These are phyloP conservation scores for Pseudogymnoascus sp. DNA, from an alignment of 2,329 filamentous ascomycete genomes.

Conservation along the genomic window DNA sequence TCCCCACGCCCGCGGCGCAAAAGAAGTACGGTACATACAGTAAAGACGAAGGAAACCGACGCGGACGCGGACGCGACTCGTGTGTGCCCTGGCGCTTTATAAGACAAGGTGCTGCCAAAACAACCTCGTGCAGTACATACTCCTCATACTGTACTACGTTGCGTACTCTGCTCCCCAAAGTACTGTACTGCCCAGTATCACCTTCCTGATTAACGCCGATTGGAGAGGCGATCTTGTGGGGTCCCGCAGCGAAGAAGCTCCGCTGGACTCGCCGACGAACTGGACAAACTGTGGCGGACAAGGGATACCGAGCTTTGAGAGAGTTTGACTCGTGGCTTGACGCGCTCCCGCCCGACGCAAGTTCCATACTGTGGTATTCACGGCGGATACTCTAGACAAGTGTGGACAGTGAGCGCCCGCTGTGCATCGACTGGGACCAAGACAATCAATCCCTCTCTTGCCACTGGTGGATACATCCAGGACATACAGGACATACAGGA, in stretches of 20 bases:
- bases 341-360: not conserved
- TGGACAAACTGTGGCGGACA: constrained; percentile 5
- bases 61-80: not conserved
- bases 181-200: not conserved
- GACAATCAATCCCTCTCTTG: not conserved
- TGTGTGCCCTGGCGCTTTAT: not conserved
- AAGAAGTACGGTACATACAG: not conserved
- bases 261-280: constrained; percentile 3
- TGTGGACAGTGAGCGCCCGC: not conserved
- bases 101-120: not conserved
- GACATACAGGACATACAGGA: not conserved
- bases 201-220: constrained; percentile 7
- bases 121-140: constrained; percentile 5
- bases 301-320: not conserved
- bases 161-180: not conserved
- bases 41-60: not conserved
- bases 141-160: constrained; percentile 5
- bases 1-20: not conserved
- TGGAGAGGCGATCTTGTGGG: constrained; percentile 6
- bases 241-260: constrained; percentile 1
- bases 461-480: not conserved
- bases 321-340: constrained; percentile 8
- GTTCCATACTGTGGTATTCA: constrained; percentile 7
- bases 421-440: constrained; percentile 5
- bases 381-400: constrained; percentile 1